These are phyloP conservation scores for Prosopis cineraria DNA, from an alignment of 306 rosid genomes.

Conservation along the genomic window DNA sequence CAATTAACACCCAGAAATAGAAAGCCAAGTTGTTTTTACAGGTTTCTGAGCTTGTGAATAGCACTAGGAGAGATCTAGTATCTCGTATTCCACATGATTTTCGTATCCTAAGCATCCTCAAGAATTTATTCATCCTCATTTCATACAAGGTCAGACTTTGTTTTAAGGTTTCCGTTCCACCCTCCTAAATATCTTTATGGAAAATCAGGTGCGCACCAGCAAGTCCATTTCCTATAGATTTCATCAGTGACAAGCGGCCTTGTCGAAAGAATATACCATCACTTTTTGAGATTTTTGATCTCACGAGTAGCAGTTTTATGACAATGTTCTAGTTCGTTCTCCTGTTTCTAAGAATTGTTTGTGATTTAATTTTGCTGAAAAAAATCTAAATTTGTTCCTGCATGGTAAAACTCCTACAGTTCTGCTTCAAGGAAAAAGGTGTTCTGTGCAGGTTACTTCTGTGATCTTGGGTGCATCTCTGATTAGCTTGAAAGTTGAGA, in stretches of 20 bases:
- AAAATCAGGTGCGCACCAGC: neutral
- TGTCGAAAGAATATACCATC: neutral
- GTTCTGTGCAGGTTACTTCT: constrained; percentile 22
- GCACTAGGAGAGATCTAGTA: neutral
- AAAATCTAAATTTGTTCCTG: neutral
- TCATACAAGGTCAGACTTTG: neutral
- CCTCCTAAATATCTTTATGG: neutral
- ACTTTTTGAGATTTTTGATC: neutral
- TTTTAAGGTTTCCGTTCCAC: neutral
- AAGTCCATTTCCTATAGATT: neutral
- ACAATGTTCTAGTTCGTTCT: constrained; percentile 2
- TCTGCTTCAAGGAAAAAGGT: constrained; percentile 21
- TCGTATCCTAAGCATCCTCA: neutral
- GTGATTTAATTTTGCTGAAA: constrained; percentile 3
- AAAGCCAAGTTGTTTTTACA: neutral
- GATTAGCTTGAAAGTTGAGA: constrained; percentile 33
- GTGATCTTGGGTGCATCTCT: constrained; percentile 19
- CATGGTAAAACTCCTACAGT: constrained; percentile 8
- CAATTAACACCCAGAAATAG: neutral
- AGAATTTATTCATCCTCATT: neutral
- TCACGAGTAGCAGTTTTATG: neutral
- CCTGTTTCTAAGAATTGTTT: constrained; percentile 3
- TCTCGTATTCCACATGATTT: neutral
- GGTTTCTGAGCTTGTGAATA: neutral
- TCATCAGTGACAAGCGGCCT: neutral